Evolutionary conservation across 306 rosid species (phyloP).

Genomic region (Potentilla sterilis): DNA sequence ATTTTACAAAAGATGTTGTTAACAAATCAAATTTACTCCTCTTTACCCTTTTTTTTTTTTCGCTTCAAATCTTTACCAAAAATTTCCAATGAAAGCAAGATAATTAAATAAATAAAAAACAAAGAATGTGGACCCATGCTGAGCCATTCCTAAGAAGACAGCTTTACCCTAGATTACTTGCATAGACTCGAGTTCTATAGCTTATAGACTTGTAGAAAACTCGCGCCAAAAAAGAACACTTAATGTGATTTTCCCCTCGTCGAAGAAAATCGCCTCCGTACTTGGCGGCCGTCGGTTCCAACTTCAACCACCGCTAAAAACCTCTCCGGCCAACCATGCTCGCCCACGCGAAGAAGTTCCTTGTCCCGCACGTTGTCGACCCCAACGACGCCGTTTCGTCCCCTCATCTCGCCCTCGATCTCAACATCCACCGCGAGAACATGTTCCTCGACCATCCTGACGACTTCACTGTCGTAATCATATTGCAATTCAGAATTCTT

Average conservation of each 20-base stretch:
- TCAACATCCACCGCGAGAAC: conserved; percentile 31
- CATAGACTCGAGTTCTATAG: no score
- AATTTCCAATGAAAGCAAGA: no score
- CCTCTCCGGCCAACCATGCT: neutral
- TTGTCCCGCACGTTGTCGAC: neutral
- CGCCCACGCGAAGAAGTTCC: conserved; percentile 15
- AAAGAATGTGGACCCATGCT: no score
- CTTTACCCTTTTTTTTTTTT: no score
- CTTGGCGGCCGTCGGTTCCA: neutral
- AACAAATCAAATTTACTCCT: no score
- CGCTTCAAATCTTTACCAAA: no score
- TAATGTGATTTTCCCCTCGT: neutral
- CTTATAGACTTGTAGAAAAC: neutral
- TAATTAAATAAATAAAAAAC: no score
- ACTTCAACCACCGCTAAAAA: neutral
- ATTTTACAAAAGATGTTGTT: no score
- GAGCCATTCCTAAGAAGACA: no score
- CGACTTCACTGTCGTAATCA: conserved; percentile 48
- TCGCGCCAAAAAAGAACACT: neutral
- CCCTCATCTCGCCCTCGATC: neutral
- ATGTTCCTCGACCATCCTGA: conserved; percentile 61
- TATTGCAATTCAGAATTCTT: no score
- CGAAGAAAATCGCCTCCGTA: neutral
- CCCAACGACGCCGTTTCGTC: neutral
- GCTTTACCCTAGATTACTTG: no score